Percentiles rank a stretch among this genome's conserved stretches.
These are phyloP conservation scores for Fraxinus nigra DNA, from an alignment of 305 asterid species.

Conservation along the genomic window DNA sequence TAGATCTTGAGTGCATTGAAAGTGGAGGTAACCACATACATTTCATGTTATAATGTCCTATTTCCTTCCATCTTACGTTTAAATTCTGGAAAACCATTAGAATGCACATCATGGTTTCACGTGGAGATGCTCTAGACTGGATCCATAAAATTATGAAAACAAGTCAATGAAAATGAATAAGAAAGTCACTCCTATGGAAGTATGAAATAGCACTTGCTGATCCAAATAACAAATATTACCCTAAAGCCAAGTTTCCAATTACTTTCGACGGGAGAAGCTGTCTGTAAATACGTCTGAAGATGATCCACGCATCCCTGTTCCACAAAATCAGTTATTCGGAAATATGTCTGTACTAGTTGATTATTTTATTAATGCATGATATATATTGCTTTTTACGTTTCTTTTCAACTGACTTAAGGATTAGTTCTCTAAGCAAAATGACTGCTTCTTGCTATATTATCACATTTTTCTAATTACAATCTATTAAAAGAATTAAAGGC, in stretches of 20 bases:
- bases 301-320: conserved; percentile 29
- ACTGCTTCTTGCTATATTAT: neutral
- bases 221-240: conserved; percentile 26
- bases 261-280: conserved; percentile 29
- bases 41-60: conserved; percentile 62
- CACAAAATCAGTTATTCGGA: neutral
- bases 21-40: conserved; percentile 55
- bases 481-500: neutral
- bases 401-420: neutral
- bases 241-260: conserved; percentile 64
- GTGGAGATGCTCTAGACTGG: conserved; percentile 54
- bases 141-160: neutral
- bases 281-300: conserved; percentile 24
- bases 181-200: neutral
- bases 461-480: neutral
- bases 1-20: conserved; percentile 22
- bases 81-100: conserved; percentile 43
- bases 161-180: neutral
- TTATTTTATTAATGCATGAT: neutral
- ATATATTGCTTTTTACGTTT: neutral
- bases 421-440: neutral
- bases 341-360: neutral
- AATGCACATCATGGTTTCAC: conserved; percentile 42
- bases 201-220: conserved; percentile 5
- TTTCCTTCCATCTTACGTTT: conserved; percentile 63